phyloP scores from a whole-genome alignment of 2,329 filamentous ascomycete genomes.

The Ceratocystis cubensis region DNA sequence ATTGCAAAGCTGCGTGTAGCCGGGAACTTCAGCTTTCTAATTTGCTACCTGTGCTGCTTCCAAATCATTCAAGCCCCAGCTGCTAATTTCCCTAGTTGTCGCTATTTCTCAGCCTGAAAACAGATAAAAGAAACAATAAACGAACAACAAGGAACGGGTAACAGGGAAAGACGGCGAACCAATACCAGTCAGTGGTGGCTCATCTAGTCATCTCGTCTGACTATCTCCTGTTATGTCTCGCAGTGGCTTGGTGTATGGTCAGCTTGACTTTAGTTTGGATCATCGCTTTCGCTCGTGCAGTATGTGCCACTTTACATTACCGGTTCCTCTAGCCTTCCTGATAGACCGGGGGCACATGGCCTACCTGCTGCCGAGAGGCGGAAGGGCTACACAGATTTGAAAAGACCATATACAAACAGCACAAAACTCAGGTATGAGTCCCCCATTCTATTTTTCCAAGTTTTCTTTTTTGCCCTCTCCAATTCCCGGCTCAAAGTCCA shows the following conservation, averaged over 20 bases:
- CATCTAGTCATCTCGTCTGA: neutral
- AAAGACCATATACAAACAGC: conserved; percentile 4
- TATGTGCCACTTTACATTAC: conserved; percentile 11
- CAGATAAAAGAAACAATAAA: too few relatives aligned
- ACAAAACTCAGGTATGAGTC: neutral
- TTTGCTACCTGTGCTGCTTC: neutral
- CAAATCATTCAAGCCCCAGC: neutral
- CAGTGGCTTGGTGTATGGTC: neutral
- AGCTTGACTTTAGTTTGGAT: neutral
- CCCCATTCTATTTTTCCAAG: too few relatives aligned
- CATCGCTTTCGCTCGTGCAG: conserved; percentile 19
- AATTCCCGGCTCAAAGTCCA: too few relatives aligned
- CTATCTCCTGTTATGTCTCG: neutral
- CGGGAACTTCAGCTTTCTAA: neutral
- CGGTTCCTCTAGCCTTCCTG: neutral
- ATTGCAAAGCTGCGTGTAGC: conserved; percentile 5
- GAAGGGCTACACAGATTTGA: neutral
- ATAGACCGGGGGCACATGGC: neutral
- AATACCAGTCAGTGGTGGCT: too few relatives aligned
- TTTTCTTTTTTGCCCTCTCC: too few relatives aligned
- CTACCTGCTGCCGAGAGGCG: neutral
- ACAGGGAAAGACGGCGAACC: too few relatives aligned
- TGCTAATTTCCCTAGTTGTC: neutral
- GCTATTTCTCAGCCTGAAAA: too few relatives aligned
- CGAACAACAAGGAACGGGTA: too few relatives aligned